A percentile compares a stretch with the other conserved stretches of the same genome.
phyloP scores from a whole-genome alignment of 164 flowering plant genomes.

The Protea cynaroides region DNA sequence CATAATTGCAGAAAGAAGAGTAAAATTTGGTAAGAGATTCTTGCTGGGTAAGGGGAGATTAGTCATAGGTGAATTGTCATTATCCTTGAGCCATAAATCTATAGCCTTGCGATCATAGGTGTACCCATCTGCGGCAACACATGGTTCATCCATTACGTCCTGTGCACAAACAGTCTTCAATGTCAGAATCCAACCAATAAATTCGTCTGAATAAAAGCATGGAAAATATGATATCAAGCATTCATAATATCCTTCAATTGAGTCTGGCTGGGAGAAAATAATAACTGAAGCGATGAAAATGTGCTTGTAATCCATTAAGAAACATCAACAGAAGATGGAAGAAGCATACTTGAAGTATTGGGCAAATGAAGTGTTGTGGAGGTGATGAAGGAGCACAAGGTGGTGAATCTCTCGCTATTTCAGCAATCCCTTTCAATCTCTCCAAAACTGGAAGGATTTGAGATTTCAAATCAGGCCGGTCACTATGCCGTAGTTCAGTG shows the following conservation, averaged over 20 bases:
- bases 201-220: too few species aligned
- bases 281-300: too few species aligned
- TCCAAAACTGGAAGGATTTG: conserved; percentile 60
- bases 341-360: conserved; percentile 58
- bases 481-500: conserved; percentile 52
- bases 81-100: conserved; percentile 7
- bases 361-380: conserved; percentile 75
- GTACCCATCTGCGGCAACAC: conserved; percentile 88
- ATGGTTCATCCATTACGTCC: conserved; percentile 82
- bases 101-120: conserved; percentile 21
- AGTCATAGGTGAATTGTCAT: too few species aligned
- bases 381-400: conserved; percentile 20
- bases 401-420: too few species aligned
- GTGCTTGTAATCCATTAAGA: too few species aligned
- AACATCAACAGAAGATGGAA: neutral
- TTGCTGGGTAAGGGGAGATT: too few species aligned
- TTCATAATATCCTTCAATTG: too few species aligned
- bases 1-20: too few species aligned
- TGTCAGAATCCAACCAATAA: too few species aligned
- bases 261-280: too few species aligned
- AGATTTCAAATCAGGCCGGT: conserved; percentile 64
- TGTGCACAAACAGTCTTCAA: conserved; percentile 16
- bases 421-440: conserved; percentile 32
- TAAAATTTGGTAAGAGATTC: too few species aligned
- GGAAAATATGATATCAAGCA: too few species aligned